These are phyloP conservation scores for Ophiobolus disseminans DNA, from an alignment of 2,329 filamentous ascomycete species.

Conservation along the genomic window DNA sequence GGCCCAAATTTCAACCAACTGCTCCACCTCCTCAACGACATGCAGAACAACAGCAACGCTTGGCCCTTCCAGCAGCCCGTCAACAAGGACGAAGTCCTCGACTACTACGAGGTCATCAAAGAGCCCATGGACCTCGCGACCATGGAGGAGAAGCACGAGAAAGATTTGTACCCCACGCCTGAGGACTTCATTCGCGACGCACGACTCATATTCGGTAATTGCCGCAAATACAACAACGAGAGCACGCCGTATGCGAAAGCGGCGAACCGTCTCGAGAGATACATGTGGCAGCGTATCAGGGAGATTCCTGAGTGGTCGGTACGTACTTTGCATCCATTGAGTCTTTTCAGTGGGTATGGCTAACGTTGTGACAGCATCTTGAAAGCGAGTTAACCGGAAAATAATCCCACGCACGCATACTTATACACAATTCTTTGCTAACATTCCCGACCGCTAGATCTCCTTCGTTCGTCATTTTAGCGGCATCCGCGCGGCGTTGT, in stretches of 20 bases:
- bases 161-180: constrained; percentile 87
- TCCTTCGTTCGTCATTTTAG: neutral
- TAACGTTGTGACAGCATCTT: constrained; percentile 33
- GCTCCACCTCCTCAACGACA: constrained; percentile 87
- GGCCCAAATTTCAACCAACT: constrained; percentile 96
- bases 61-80: constrained; percentile 97
- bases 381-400: constrained; percentile 41
- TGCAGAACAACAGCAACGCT: constrained; percentile 90
- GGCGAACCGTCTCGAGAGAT: constrained; percentile 90
- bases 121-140: constrained; percentile 96
- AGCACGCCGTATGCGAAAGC: constrained; percentile 94
- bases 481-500: no score
- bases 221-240: constrained; percentile 94
- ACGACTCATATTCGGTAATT: constrained; percentile 91
- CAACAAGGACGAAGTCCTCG: constrained; percentile 93
- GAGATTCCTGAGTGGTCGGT: constrained; percentile 85
- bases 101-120: constrained; percentile 98
- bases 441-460: no score
- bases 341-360: neutral
- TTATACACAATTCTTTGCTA: no score
- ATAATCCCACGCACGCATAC: constrained; percentile 14
- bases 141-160: constrained; percentile 95
- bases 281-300: constrained; percentile 92
- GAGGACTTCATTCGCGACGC: constrained; percentile 93
- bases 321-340: constrained; percentile 18